These are phyloP conservation scores for Sporothrix schenckii DNA, from an alignment of 2,329 filamentous ascomycete genomes.

Conservation along the genomic window DNA sequence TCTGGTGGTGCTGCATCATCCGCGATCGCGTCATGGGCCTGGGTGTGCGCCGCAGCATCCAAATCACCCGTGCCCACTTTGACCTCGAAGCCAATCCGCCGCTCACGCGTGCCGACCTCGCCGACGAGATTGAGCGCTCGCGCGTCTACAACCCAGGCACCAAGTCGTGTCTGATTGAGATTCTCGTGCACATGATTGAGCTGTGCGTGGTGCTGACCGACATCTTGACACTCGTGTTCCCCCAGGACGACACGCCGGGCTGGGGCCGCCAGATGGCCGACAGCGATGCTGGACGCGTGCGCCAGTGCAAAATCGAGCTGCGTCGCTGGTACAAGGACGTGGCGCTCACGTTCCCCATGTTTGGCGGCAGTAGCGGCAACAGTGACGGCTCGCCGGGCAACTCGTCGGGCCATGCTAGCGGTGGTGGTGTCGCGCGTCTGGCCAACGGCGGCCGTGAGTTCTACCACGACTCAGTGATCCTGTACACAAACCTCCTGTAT, in stretches of 20 bases:
- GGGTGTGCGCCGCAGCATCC: constrained; percentile 54
- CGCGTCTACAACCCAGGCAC: constrained; percentile 37
- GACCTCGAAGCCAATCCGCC: constrained; percentile 47
- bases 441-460: constrained; percentile 28
- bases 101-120: constrained; percentile 46
- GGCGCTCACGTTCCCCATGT: constrained; percentile 31
- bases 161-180: constrained; percentile 35
- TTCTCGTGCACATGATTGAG: constrained; percentile 33
- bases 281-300: constrained; percentile 31
- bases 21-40: constrained; percentile 56
- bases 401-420: neutral
- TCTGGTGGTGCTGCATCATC: constrained; percentile 60
- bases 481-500: constrained; percentile 37
- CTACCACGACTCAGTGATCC: constrained; percentile 35
- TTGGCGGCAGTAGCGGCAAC: constrained; percentile 25
- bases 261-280: constrained; percentile 33
- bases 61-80: constrained; percentile 53
- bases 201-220: constrained; percentile 35
- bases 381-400: neutral
- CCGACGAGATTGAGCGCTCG: constrained; percentile 47
- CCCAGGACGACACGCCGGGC: constrained; percentile 35
- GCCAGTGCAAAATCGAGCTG: constrained; percentile 34
- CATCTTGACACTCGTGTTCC: constrained; percentile 35
- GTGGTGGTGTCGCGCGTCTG: neutral
- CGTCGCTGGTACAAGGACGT: constrained; percentile 34